Evolutionary conservation across 2,329 filamentous ascomycete genomes (phyloP).

Genomic region (Acrocalymma vagum): DNA sequence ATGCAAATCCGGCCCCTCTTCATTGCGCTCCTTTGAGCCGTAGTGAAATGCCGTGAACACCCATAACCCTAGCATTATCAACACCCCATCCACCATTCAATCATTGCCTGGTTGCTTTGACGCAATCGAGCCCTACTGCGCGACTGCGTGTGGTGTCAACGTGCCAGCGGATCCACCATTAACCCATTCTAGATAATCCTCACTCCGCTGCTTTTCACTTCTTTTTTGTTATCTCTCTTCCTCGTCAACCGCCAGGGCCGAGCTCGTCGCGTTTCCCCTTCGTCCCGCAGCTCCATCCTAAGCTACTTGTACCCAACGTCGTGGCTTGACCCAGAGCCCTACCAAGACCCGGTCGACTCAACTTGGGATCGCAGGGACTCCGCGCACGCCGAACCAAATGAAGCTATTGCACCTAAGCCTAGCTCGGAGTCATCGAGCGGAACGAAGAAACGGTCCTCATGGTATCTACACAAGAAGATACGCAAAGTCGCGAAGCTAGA

Average conservation of each 20-base stretch:
- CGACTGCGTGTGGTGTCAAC: too few species aligned
- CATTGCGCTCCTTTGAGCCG: too few species aligned
- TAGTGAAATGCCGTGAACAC: too few species aligned
- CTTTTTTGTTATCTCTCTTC: slow-evolving; percentile 71
- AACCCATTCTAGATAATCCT: slow-evolving; percentile 55
- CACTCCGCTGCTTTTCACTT: slow-evolving; percentile 70
- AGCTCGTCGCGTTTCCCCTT: slow-evolving; percentile 54
- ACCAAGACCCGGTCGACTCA: slow-evolving; percentile 48
- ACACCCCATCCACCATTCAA: background rate
- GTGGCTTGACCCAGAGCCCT: slow-evolving; percentile 53
- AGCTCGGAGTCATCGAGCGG: slow-evolving; percentile 7
- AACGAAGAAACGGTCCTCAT: slow-evolving; percentile 35
- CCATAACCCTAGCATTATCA: background rate
- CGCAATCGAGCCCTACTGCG: too few species aligned
- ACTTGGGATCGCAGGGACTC: slow-evolving; percentile 27
- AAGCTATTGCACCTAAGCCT: slow-evolving; percentile 21
- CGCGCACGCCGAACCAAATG: slow-evolving; percentile 31
- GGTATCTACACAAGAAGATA: slow-evolving; percentile 53
- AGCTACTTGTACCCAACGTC: slow-evolving; percentile 31
- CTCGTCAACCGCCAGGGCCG: slow-evolving; percentile 68
- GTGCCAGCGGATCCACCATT: background rate
- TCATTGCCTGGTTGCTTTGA: too few species aligned
- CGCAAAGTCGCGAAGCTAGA: slow-evolving; percentile 69
- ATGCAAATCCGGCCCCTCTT: too few species aligned
- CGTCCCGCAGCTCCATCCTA: slow-evolving; percentile 30